Conservation (phyloP, 78 protist species). For the Bigelowiella natans region DNA sequence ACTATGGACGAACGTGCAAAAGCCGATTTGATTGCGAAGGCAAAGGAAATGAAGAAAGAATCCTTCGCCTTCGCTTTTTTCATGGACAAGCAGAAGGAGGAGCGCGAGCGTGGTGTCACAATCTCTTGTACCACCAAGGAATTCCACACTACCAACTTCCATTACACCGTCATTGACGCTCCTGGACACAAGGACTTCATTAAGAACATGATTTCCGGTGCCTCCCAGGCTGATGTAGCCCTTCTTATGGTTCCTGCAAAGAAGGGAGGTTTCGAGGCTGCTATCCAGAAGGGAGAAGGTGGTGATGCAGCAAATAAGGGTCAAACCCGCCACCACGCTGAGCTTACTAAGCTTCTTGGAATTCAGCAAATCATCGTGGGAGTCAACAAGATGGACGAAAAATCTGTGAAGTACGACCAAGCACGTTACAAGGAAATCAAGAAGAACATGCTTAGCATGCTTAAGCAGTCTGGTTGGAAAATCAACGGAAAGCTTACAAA, state of each 20-base stretch:
- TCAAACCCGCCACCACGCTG: constrained; percentile 60
- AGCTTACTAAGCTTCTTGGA: constrained; percentile 45
- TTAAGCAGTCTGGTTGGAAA: constrained; percentile 51
- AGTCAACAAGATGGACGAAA: constrained; percentile 55
- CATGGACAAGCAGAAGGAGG: constrained; percentile 91
- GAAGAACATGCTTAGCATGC: constrained; percentile 38
- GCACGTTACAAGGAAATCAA: constrained; percentile 50
- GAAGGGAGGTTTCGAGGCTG: constrained; percentile 42
- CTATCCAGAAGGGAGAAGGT: constrained; percentile 41
- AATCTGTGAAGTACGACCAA: constrained; percentile 16
- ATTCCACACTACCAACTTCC: constrained; percentile 90
- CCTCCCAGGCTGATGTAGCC: constrained; percentile 79
- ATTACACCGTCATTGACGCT: constrained; percentile 98
- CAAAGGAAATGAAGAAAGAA: constrained; percentile 84
- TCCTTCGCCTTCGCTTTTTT: constrained; percentile 98
- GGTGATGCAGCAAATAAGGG: constrained; percentile 27
- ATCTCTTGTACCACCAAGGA: constrained; percentile 83
- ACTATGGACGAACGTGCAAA: constrained; percentile 54
- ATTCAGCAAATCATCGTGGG: constrained; percentile 41
- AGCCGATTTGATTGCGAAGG: constrained; percentile 73
- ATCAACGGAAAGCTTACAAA: not conserved
- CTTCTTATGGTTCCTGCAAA: constrained; percentile 48
- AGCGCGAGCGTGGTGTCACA: constrained; percentile 80
- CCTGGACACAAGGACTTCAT: constrained; percentile 94
- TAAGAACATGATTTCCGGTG: constrained; percentile 99